Evolutionary conservation across 176 grass and related monocot species (phyloP).

Genomic region (Rhipidocladum racemiflorum): DNA sequence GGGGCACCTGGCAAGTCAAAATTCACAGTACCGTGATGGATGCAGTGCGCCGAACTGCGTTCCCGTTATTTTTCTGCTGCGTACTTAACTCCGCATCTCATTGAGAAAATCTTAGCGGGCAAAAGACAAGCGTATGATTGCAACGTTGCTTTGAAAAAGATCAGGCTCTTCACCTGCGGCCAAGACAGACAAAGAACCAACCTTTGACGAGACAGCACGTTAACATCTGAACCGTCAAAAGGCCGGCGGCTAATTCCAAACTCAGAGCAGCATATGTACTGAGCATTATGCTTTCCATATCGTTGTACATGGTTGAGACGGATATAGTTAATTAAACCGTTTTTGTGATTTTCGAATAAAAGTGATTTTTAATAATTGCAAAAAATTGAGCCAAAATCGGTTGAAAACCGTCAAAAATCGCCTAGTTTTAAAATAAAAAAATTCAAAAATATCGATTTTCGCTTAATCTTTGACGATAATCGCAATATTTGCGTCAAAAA

Average conservation of each 20-base stretch:
- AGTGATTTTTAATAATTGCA: no score
- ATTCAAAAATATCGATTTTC: no score
- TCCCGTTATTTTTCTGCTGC: constrained; percentile 51
- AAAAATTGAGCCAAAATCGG: no score
- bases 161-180: constrained; percentile 18
- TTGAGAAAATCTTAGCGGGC: constrained; percentile 17
- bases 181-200: constrained; percentile 20
- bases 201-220: constrained; percentile 19
- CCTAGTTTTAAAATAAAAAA: no score
- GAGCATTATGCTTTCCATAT: background rate
- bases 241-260: background rate
- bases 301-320: background rate
- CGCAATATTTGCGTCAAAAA: no score
- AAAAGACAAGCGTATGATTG: constrained; percentile 36
- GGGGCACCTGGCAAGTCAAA: constrained; percentile 52
- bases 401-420: no score
- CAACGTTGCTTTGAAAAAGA: constrained; percentile 30
- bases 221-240: constrained; percentile 20
- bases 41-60: constrained; percentile 36
- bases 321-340: no score
- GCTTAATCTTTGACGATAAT: no score
- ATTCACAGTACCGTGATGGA: constrained; percentile 22
- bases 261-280: background rate
- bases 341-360: no score
- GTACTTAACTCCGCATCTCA: constrained; percentile 22